Evolutionary conservation across 164 flowering plant genomes (phyloP).

Genomic region (Umbellularia californica): DNA sequence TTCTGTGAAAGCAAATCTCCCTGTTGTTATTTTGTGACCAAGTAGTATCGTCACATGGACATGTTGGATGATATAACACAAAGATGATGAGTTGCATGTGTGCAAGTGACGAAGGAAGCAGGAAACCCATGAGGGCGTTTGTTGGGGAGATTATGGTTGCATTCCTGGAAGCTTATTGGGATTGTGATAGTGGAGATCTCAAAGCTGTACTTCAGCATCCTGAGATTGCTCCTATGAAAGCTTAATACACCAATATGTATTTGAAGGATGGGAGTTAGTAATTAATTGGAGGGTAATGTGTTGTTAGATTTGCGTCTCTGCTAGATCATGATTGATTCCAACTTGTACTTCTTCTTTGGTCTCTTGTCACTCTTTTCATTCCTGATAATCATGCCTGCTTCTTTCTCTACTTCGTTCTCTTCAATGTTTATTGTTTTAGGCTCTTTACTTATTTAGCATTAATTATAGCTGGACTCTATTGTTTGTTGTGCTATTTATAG

Average conservation of each 20-base stretch:
- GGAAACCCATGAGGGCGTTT: conserved; percentile 37
- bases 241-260: neutral
- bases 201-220: conserved; percentile 24
- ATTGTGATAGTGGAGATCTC: conserved; percentile 28
- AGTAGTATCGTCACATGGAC: conserved; percentile 44
- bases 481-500: too few relatives aligned
- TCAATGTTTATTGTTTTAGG: too few relatives aligned
- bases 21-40: conserved; percentile 23
- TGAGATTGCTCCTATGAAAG: conserved; percentile 36
- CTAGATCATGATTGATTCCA: too few relatives aligned
- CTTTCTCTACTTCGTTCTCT: too few relatives aligned
- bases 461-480: too few relatives aligned
- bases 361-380: too few relatives aligned
- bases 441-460: too few relatives aligned
- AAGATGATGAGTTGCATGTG: conserved; percentile 6
- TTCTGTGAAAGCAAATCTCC: conserved; percentile 24
- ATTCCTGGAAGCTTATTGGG: conserved; percentile 27
- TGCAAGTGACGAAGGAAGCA: conserved; percentile 20
- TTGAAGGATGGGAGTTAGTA: too few relatives aligned
- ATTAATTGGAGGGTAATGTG: too few relatives aligned
- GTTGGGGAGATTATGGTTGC: conserved; percentile 48
- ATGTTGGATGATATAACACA: conserved; percentile 15
- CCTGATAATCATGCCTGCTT: too few relatives aligned
- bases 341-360: too few relatives aligned
- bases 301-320: too few relatives aligned